phyloP scores from a whole-genome alignment of 352 stramenopile species.

The Phytophthora kernoviae region DNA sequence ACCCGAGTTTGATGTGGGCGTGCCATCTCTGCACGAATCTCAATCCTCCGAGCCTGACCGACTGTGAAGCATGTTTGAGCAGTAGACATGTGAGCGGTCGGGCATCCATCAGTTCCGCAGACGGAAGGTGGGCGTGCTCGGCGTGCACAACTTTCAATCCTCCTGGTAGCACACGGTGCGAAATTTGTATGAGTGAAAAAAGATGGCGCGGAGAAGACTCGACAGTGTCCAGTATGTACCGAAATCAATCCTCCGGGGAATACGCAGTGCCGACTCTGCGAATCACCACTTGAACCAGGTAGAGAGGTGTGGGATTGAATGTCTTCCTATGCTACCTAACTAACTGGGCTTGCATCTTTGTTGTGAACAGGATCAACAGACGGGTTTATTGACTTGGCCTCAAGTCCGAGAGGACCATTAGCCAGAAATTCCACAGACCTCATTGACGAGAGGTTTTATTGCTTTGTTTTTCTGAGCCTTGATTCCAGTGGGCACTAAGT shows the following conservation, averaged over 20 bases:
- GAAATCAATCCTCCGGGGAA: constrained; percentile 49
- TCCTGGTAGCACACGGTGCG: constrained; percentile 18
- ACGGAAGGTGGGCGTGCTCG: constrained; percentile 26
- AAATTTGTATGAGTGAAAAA: constrained; percentile 26
- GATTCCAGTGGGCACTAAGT: constrained; percentile 4
- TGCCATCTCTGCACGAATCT: constrained; percentile 37
- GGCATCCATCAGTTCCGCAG: not conserved
- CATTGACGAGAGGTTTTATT: not conserved
- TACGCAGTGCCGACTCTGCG: constrained; percentile 57
- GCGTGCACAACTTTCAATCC: constrained; percentile 30
- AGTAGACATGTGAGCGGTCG: constrained; percentile 2
- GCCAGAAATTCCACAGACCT: not conserved
- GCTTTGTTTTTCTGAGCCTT: too few relatives aligned
- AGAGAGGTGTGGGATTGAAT: constrained; percentile 5
- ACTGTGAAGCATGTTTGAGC: constrained; percentile 29
- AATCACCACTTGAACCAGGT: constrained; percentile 33
- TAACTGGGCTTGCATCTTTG: not conserved
- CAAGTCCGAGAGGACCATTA: constrained; percentile 9
- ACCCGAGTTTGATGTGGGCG: constrained; percentile 24
- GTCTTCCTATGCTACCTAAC: constrained; percentile 1
- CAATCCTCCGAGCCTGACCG: constrained; percentile 16
- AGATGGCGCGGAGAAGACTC: constrained; percentile 2
- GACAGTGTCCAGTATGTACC: constrained; percentile 61
- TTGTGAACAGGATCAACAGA: not conserved
- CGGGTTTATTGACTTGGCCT: constrained; percentile 1